Conservation (phyloP, 805 yeast species). For the Ogataea zsoltii region DNA sequence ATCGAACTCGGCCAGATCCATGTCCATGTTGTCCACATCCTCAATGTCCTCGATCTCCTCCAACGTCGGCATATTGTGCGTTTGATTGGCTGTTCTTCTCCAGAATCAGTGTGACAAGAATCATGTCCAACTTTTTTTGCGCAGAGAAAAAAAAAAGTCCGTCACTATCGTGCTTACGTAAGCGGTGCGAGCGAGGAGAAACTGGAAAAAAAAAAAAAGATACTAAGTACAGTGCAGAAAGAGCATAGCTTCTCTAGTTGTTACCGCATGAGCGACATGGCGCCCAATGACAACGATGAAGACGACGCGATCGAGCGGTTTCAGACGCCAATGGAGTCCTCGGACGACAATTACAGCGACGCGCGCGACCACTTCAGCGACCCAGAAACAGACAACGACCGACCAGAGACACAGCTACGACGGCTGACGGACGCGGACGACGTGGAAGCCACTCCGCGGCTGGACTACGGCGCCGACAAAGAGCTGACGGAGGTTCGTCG, state of each 20-base stretch:
- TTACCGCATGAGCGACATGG: too few relatives aligned
- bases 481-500: conserved; percentile 12
- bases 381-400: not conserved
- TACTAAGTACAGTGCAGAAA: too few relatives aligned
- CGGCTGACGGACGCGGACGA: not conserved
- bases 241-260: too few relatives aligned
- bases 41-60: conserved; percentile 79
- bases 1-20: conserved; percentile 92
- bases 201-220: too few relatives aligned
- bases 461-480: conserved; percentile 3
- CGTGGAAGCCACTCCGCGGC: not conserved
- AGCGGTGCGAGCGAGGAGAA: too few relatives aligned
- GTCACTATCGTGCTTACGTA: not conserved
- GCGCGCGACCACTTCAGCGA: conserved; percentile 12
- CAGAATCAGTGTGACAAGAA: not conserved
- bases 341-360: conserved; percentile 11
- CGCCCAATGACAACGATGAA: too few relatives aligned
- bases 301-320: not conserved
- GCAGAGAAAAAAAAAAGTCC: not conserved
- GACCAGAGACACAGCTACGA: too few relatives aligned
- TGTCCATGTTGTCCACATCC: conserved; percentile 87
- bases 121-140: not conserved
- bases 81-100: not conserved
- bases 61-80: conserved; percentile 54
- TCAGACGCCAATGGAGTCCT: conserved; percentile 1